Evolutionary conservation across 306 rosid species (phyloP), one percentile per base, ranked within the genome.

Genomic region (Trifolium pratense): DNA sequence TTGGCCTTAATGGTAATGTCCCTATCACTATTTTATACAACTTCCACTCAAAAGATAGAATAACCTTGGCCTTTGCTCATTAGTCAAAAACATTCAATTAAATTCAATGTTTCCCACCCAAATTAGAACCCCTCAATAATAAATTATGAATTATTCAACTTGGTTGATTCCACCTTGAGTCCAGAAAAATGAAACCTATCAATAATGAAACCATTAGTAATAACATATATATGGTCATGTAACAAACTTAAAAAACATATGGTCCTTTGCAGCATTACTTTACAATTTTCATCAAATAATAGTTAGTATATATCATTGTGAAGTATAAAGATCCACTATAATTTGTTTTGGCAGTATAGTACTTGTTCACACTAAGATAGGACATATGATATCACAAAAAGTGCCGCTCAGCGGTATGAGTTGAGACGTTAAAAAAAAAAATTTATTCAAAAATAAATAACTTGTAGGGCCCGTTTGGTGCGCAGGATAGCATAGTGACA

Each of bases 61-160:
- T 42, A 75, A 61, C 51, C 62, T 51, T 78, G 65, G 62, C 48
- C 15, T 72, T 63, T 73, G 21, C 43, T 72, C 58, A 71, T 81
- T 76, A 34, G 62, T 74, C 56, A 53, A 68, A 25, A 69, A 83
- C 32, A 55, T 53, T 62, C 13, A 62, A 76, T 60, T 42, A 58
- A 52, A 63, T 80, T 73, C 80, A 68, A 73, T 58, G 82, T 61
- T 77, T 45, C 63, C 85, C 87, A 83, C 82, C 73, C 49, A 83
- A 62, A 56, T 29, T 37, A 20, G 68, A 59, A 46, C 62, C 79
- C 58, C 65, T 69, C 78, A 66, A 75, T 76, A 18, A 59, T 76
- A 18, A 65, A 51, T 68, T 71, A 25, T 73, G 56, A 23, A 40
- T 55, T 60, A 13, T 52, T 8, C 55, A 62, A 71, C 78, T 75